Base-by-base conservation (phyloP, 768 basidiomycete species). In the Nidula microcarpa region DNA sequence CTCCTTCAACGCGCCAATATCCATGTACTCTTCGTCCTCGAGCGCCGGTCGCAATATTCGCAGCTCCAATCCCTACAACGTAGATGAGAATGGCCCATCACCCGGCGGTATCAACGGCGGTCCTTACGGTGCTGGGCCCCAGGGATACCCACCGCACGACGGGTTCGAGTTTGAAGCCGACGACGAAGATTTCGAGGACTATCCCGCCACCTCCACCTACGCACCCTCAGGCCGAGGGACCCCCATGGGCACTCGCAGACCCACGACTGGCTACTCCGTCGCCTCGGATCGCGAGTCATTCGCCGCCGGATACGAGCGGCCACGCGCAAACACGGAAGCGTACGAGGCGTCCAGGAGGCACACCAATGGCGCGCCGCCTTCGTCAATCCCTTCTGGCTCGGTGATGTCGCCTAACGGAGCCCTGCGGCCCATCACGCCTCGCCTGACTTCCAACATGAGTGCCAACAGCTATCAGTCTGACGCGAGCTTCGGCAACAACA, bases 111-210 rank as follows among this genome's bases (percentile, higher is more conserved):
- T 34, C 41, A 50, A 57, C 8, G 60, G 60, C 39, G 57, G 57
- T 2, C 60, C 59, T 23, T 76, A 74, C 51, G 63, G 67, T 37
- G 56, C 56, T 55, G 82, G 80, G 2, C 77, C 81, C 1, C 72
- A 78, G 32, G 84, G 82, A 10, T 82, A 87, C 63, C 77, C 80
- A 6, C 78, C 82, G 2, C 70, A 84, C 49, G 81, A 87, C 50
- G 87, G 86, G 7, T 90, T 91, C 60, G 89, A 86, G 43, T 73
- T 83, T 53, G 90, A 90, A 46, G 72, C 75, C 2, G 89, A 89
- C 36, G 87, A 80, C 18, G 80, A 89, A 55, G 89, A 91, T 1
- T 82, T 76, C 53, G 91, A 93, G 62, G 91, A 92, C 56, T 87
- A 87, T 62, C 82, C 84, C 1, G 73, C 79, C 5, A 68, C 80